Evolutionary conservation across 75 land plant species (phyloP).

Genomic region (Ceratopteris richardii): DNA sequence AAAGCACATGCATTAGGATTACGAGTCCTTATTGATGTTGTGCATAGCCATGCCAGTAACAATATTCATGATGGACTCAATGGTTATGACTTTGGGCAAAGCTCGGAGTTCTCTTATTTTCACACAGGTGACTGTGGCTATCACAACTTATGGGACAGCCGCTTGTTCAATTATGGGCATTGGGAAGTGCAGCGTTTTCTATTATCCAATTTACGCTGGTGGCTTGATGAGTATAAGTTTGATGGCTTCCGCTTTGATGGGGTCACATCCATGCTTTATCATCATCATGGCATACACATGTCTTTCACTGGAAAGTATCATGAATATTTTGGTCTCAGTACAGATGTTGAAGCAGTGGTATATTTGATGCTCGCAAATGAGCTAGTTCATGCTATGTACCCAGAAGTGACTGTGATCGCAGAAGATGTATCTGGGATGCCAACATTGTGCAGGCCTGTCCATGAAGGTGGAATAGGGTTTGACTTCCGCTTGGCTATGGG

Average conservation of each 20-base stretch:
- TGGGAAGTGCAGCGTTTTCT: conserved; percentile 98
- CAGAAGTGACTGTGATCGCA: conserved; percentile 82
- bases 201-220: conserved; percentile 89
- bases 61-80: conserved; percentile 91
- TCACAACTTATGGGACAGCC: conserved; percentile 93
- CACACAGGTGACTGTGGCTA: conserved; percentile 85
- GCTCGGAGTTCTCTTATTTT: conserved; percentile 75
- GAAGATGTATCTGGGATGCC: conserved; percentile 99
- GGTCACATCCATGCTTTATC: conserved; percentile 97
- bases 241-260: conserved; percentile 99
- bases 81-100: conserved; percentile 93
- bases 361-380: conserved; percentile 88
- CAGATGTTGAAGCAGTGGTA: conserved; percentile 87
- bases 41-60: conserved; percentile 97
- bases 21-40: conserved; percentile 82
- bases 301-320: conserved; percentile 72
- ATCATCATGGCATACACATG: conserved; percentile 91
- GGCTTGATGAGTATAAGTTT: conserved; percentile 89
- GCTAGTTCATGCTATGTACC: conserved; percentile 68
- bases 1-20: conserved; percentile 87
- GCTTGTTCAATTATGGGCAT: conserved; percentile 86
- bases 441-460: conserved; percentile 68
- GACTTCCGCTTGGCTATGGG: conserved; percentile 95
- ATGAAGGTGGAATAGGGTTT: conserved; percentile 89
- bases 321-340: conserved; percentile 81